A percentile compares a stretch with the other conserved stretches of the same genome.
Conservation (phyloP, 495 filamentous ascomycete genomes). For the Clavariopsis aquatica region DNA sequence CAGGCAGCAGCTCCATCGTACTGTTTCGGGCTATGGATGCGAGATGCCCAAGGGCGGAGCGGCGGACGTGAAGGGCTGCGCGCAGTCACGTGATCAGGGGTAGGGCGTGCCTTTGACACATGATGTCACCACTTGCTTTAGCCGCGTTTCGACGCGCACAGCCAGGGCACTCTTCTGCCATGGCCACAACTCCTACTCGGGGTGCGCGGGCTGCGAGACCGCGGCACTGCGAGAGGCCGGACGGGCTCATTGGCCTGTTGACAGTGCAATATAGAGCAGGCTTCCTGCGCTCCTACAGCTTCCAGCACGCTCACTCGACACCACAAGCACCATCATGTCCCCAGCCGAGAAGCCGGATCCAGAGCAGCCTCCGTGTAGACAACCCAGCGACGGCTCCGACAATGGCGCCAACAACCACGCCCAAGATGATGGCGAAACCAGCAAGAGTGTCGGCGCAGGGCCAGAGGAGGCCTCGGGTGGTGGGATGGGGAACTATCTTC, state of each 20-base stretch:
- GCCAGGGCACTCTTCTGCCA: neutral
- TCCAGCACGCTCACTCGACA: neutral
- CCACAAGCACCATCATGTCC: neutral
- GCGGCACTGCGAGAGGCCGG: neutral
- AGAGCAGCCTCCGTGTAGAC: neutral
- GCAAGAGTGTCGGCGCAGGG: conserved; percentile 8
- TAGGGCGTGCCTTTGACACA: too few relatives aligned
- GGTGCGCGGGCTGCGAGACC: neutral
- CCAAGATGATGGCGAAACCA: neutral
- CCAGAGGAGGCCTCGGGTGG: conserved; percentile 18
- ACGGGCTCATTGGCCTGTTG: neutral
- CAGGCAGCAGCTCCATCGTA: neutral
- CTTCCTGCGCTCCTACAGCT: neutral
- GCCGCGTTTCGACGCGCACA: neutral
- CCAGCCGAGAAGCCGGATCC: neutral
- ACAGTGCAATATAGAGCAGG: neutral
- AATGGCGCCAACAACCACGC: neutral
- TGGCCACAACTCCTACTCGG: neutral
- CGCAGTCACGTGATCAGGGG: neutral
- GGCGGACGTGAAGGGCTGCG: neutral
- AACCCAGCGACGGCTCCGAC: neutral
- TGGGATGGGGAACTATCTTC: conserved; percentile 29
- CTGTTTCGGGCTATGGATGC: neutral
- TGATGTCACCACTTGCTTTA: too few relatives aligned
- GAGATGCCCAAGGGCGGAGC: too few relatives aligned